Base-by-base conservation (phyloP, 441 rosid species). In the Aquilaria agallochum region DNA sequence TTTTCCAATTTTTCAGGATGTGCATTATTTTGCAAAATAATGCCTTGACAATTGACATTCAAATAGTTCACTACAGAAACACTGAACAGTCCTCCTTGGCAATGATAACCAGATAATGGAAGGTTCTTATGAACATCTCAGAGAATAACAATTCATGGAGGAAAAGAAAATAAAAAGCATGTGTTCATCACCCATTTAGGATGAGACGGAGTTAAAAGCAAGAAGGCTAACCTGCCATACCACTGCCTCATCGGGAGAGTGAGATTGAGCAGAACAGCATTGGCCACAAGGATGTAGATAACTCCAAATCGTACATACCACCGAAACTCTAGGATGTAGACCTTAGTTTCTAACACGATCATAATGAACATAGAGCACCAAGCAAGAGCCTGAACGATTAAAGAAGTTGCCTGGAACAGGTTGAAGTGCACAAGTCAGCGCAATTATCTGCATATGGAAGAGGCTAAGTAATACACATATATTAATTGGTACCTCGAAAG, bases 251-350 rank as follows among this genome's bases (percentile, higher is more conserved):
- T 60, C 49, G 92, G 72, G 27, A 92, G 75, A 64, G 90, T 63
- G 53, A 86, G 74, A 72, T 87, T 89, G 68, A 95, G 78, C 68
- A 92, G 76, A 49, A 83, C 96, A 78, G 87, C 92, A 76, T 92
- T 88, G 68, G 90, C 97, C 11, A 88, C 85, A 76, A 95, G 56
- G 54, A 84, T 86, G 72, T 92, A 95, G 61, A 92, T 36, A 57
- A 92, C 83, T 60, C 89, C 98, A 58, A 92, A 95, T 55, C 96
- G 78, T 47, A 95, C 91, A 68, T 84, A 88, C 99, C 97, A 92
- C 40, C 95, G 87, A 54, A 92, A 87, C 80, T 92, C 90, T 20
- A 66, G 64, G 70, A 90, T 75, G 67, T 95, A 95, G 53, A 78
- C 66, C 74, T 84, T 90, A 59, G 88, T 88, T 80, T 95, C 99